Base-by-base conservation (phyloP, 352 stramenopile genomes). In the Globisporangium mamillatum region DNA sequence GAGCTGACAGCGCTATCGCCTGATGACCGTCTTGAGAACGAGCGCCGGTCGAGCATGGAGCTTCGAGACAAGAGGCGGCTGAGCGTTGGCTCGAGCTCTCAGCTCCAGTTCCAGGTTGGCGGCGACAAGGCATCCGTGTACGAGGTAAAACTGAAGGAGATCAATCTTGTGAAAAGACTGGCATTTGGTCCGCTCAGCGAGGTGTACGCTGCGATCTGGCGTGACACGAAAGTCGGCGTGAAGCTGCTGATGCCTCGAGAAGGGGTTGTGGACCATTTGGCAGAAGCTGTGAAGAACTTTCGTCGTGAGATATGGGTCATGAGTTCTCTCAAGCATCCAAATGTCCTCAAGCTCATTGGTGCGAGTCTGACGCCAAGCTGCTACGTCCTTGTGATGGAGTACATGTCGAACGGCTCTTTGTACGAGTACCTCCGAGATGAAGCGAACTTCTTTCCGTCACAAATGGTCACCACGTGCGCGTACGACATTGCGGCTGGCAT, bases 341-440 rank as follows among this genome's bases (percentile, higher is more conserved):
- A 93, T 60, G 83, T 93, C 16, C 73, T 92, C 60, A 89, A 89
- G 38, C 74, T 93, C 52, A 88, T 93, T 29, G 86, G 86, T 54
- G 86, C 86, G 60, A 91, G 84, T 60, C 71, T 92, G 61, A 93
- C 86, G 25, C 81, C 81, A 16, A 88, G 70, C 41, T 93, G 86
- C 68, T 93, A 93, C 66, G 86, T 93, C 25, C 78, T 93, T 29
- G 81, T 93, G 27, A 93, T 93, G 86, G 86, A 93, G 70, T 93
- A 93, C 71, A 93, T 93, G 86, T 71, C 86, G 25, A 93, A 93
- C 63, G 86, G 86, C 38, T 91, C 84, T n/a, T 66, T 93, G 12
- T 93, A 93, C 73, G 86, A 93, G 18, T 93, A 92, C 58, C 48
- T 93, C 24, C 80, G 86, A 38, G 86, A 93, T 63, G 70, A 81